A percentile compares a stretch with the other conserved stretches of the same genome.
phyloP scores from a whole-genome alignment of 345 rosid species.

The Eucalyptus grandis region DNA sequence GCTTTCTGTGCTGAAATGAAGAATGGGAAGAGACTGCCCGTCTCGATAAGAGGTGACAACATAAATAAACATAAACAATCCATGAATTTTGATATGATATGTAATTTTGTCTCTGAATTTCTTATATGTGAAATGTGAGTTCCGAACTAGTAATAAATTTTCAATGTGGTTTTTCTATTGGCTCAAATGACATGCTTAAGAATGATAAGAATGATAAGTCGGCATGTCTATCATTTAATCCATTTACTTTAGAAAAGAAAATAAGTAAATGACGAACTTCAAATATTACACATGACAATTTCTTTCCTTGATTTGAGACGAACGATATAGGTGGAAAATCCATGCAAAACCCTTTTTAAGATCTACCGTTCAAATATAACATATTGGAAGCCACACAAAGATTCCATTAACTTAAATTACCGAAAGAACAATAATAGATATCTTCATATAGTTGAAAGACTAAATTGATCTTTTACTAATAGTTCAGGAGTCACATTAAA shows the following conservation, averaged over 20 bases:
- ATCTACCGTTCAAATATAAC: neutral
- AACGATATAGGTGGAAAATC: neutral
- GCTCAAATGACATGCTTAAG: neutral
- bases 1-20: neutral
- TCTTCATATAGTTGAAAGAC: neutral
- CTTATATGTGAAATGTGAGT: neutral
- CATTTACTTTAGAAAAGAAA: neutral
- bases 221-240: neutral
- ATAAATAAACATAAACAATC: neutral
- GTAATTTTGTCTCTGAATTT: neutral
- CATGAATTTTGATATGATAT: neutral
- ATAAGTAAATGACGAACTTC: too few relatives aligned
- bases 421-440: too few relatives aligned
- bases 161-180: accelerated
- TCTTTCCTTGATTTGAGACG: neutral
- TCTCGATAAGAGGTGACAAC: neutral
- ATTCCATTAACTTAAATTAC: too few relatives aligned
- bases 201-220: neutral
- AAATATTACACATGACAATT: neutral
- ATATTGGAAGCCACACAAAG: neutral
- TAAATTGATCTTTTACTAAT: neutral
- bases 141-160: too few relatives aligned
- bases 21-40: neutral
- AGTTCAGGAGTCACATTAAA: neutral
- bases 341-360: too few relatives aligned